Percentiles rank a stretch among this genome's conserved stretches.
Evolutionary conservation across 768 basidiomycete species (phyloP).

Genomic region (Podaxis sp.): DNA sequence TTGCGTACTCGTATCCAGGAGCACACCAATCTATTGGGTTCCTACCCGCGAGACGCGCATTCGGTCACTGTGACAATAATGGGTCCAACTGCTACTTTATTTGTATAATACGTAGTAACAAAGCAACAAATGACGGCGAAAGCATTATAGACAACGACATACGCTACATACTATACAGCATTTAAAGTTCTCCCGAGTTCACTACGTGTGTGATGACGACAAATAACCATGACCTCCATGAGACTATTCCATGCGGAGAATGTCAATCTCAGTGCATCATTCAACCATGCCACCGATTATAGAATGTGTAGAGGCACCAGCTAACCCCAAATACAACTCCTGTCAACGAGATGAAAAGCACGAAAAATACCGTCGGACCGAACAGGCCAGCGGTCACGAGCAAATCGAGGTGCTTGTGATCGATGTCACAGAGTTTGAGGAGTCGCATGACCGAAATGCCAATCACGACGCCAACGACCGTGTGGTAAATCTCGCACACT

Average conservation of each 20-base stretch:
- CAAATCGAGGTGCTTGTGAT: conserved; percentile 6
- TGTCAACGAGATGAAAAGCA: neutral
- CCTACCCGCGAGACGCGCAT: neutral
- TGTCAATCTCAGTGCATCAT: neutral
- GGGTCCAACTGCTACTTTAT: neutral
- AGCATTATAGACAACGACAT: neutral
- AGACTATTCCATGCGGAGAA: too few species aligned
- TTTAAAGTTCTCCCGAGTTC: neutral
- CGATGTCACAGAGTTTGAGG: neutral
- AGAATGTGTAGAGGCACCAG: conserved; percentile 2
- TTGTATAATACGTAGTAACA: neutral
- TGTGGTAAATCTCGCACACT: conserved; percentile 13
- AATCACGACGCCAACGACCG: conserved; percentile 4
- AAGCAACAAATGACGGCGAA: neutral
- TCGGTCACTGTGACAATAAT: neutral
- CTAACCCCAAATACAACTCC: neutral
- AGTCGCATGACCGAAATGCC: conserved; percentile 8
- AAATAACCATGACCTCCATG: neutral
- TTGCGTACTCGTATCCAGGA: neutral
- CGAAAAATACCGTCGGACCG: conserved; percentile 7
- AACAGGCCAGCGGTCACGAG: conserved; percentile 7
- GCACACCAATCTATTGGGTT: neutral
- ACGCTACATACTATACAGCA: neutral
- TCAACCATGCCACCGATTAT: neutral
- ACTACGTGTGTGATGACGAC: neutral